These are phyloP conservation scores for Suhomyces sp. DNA, from an alignment of 805 yeast species.

Conservation along the genomic window DNA sequence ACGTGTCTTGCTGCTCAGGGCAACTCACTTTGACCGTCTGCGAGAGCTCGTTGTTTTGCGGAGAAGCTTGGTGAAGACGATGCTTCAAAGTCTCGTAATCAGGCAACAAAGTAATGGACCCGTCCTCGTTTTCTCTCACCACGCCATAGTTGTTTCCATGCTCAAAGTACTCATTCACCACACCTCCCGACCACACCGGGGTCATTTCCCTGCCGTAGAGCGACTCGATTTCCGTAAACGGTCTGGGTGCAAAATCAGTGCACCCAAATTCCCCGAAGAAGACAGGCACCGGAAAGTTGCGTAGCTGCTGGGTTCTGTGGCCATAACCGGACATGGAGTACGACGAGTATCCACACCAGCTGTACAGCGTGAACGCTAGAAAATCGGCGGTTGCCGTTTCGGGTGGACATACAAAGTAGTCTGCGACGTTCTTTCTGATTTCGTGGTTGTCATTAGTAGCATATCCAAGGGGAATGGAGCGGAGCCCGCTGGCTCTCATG, in stretches of 20 bases:
- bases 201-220: conserved; percentile 32
- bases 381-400: conserved; percentile 24
- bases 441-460: conserved; percentile 37
- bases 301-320: conserved; percentile 31
- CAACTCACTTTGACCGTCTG: not conserved
- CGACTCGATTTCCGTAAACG: conserved; percentile 38
- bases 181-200: conserved; percentile 39
- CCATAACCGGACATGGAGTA: conserved; percentile 36
- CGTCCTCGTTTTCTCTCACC: conserved; percentile 26
- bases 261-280: conserved; percentile 43
- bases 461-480: conserved; percentile 41
- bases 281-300: conserved; percentile 31
- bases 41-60: conserved; percentile 12
- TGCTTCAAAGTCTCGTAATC: conserved; percentile 31
- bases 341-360: conserved; percentile 42
- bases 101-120: conserved; percentile 22
- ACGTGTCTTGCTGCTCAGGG: conserved; percentile 5
- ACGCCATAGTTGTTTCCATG: conserved; percentile 34
- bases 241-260: conserved; percentile 33
- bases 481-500: conserved; percentile 24
- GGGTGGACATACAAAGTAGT: conserved; percentile 29
- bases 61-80: conserved; percentile 19
- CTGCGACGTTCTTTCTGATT: conserved; percentile 24
- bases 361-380: conserved; percentile 38
- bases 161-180: conserved; percentile 38